Evolutionary conservation across 768 basidiomycete species (phyloP), one percentile per base, ranked within the genome.

Genomic region (Suillus subaureus): DNA sequence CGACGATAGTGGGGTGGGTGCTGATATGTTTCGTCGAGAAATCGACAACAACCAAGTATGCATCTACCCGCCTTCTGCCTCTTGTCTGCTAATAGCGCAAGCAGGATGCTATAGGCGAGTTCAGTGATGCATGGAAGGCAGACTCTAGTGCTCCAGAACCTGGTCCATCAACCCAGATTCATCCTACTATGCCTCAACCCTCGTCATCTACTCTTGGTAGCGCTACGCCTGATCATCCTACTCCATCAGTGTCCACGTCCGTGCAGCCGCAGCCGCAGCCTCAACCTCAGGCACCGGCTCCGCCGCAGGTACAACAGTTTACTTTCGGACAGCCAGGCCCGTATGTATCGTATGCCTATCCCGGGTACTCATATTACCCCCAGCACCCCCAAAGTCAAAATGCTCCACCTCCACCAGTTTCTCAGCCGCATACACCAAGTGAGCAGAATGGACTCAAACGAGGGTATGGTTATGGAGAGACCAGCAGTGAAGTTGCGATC

Each of bases 41-140:
- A 61, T 61, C 49, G 66, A 71, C 12, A 70, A 65, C 26, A 66
- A 74, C 40, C 75, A 72, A 61, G 80, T 78, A 39, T 58, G 71
- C 68, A 56, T 40, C n/a, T 60, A 39, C 55, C 23, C 26, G 28
- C 39, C 9, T 2, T 39, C 18, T 49, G 52, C 57, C 12, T 37
- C 45, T 13, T 39, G 62, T 23, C 64, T 64, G 65, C 70, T 69
- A 67, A 67, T 52, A 28, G 26, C 33, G 15, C 49, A 63, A 73
- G 40, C 72, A 83, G 81, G 78, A 76, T n/a, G 79, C 82, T 37
- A 72, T 81, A 7, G 83, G 87, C 61, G 84, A 85, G 47, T 89
- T 84, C 63, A 81, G 83, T 52, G 83, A 86, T 47, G 87, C 87
- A 2, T 90, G 89, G 89, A 85, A 84, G 62, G 86, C 86, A 18